These are phyloP conservation scores for Fusarium compactum DNA, from an alignment of 2,329 filamentous ascomycete species.

Conservation along the genomic window DNA sequence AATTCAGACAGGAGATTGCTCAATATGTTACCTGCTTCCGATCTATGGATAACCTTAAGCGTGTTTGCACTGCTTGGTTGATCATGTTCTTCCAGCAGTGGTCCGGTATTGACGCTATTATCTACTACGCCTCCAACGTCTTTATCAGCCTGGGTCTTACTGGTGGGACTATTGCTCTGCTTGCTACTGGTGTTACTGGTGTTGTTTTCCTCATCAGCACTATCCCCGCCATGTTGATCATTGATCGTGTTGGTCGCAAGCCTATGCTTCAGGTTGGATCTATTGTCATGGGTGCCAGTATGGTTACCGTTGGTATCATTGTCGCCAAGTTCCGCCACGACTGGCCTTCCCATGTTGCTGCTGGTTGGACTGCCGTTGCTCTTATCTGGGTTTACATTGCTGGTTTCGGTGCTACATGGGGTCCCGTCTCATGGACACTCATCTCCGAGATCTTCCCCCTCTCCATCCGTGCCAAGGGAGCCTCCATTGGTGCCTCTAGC, in stretches of 20 bases:
- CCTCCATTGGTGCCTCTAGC: constrained; percentile 56
- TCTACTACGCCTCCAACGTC: constrained; percentile 65
- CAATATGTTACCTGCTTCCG: constrained; percentile 56
- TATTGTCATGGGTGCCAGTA: constrained; percentile 51
- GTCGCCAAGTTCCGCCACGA: constrained; percentile 38
- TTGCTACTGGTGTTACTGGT: constrained; percentile 78
- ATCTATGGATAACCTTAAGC: constrained; percentile 66
- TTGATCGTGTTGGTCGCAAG: constrained; percentile 57
- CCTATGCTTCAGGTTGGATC: constrained; percentile 55
- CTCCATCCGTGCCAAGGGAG: constrained; percentile 59
- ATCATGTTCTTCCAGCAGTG: constrained; percentile 71
- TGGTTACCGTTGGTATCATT: constrained; percentile 36
- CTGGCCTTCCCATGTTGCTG: constrained; percentile 50
- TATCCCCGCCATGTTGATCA: constrained; percentile 52
- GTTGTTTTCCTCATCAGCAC: constrained; percentile 71
- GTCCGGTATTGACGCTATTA: constrained; percentile 50
- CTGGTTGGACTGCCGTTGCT: constrained; percentile 55
- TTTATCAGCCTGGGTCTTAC: constrained; percentile 73
- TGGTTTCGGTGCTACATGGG: constrained; percentile 57
- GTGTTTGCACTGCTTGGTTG: constrained; percentile 72
- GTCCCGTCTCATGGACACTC: constrained; percentile 62
- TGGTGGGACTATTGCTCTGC: constrained; percentile 68
- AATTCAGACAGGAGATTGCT: constrained; percentile 59
- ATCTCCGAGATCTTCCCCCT: constrained; percentile 61
- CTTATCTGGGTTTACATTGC: constrained; percentile 64